These are phyloP conservation scores for Hysterangium stoloniferum DNA, from an alignment of 768 basidiomycete genomes.

Conservation along the genomic window DNA sequence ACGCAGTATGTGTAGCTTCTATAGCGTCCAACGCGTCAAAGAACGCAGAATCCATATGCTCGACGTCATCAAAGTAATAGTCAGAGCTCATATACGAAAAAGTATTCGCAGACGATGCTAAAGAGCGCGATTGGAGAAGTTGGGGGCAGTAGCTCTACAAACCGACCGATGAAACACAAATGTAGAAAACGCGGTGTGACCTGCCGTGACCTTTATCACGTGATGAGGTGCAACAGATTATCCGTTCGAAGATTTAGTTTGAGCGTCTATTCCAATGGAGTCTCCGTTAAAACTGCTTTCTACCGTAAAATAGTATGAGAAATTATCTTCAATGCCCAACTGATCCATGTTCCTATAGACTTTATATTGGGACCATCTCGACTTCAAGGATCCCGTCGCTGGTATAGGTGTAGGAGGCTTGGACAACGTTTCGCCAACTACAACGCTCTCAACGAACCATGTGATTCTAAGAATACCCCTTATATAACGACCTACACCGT, in stretches of 20 bases:
- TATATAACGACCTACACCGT: constrained; percentile 61
- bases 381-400: constrained; percentile 73
- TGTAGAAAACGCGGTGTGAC: neutral
- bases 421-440: constrained; percentile 71
- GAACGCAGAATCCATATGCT: constrained; percentile 44
- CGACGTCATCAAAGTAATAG: constrained; percentile 59
- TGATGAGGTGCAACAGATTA: too few species aligned
- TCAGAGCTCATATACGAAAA: constrained; percentile 60
- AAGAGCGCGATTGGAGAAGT: neutral
- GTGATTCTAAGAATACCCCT: constrained; percentile 59
- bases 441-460: constrained; percentile 81
- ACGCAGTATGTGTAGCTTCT: constrained; percentile 45
- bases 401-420: constrained; percentile 74
- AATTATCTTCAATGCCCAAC: too few species aligned
- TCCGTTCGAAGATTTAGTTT: too few species aligned
- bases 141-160: neutral
- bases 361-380: constrained; percentile 82
- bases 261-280: too few species aligned
- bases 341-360: too few species aligned
- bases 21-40: constrained; percentile 61
- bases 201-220: too few species aligned
- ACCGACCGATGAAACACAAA: neutral
- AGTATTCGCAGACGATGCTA: neutral
- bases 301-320: too few species aligned
- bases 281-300: too few species aligned